Conservation (phyloP, 306 rosid genomes). For the Albizia julibrissin region DNA sequence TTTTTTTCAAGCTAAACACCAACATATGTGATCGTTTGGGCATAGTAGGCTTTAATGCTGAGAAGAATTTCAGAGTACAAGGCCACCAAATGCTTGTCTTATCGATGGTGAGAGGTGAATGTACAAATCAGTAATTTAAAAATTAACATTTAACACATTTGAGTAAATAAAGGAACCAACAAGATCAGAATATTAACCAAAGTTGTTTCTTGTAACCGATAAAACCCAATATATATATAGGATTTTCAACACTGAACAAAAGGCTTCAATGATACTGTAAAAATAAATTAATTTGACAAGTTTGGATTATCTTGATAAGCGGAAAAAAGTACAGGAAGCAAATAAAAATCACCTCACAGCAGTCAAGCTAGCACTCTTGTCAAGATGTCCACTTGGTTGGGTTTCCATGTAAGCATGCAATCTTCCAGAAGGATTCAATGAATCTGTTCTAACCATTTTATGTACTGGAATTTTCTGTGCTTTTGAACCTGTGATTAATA, state of each 20-base stretch:
- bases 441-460: slow-evolving; percentile 90
- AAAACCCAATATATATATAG: background rate
- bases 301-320: background rate
- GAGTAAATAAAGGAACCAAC: background rate
- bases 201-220: background rate
- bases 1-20: background rate
- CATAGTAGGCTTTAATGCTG: background rate
- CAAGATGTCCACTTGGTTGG: slow-evolving; percentile 47
- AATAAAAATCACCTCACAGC: slow-evolving; percentile 67
- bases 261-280: background rate
- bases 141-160: background rate
- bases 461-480: slow-evolving; percentile 76
- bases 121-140: background rate
- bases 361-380: slow-evolving; percentile 55
- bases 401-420: slow-evolving; percentile 76
- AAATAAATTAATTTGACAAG: background rate
- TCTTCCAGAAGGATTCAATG: slow-evolving; percentile 89
- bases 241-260: background rate
- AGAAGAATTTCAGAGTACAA: background rate
- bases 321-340: slow-evolving; percentile 20
- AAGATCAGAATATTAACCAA: background rate
- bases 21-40: background rate
- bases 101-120: background rate
- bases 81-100: background rate
- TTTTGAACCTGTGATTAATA: slow-evolving; percentile 57